phyloP scores from a whole-genome alignment of 208 protist genomes.

The Trypanosoma congolense region DNA sequence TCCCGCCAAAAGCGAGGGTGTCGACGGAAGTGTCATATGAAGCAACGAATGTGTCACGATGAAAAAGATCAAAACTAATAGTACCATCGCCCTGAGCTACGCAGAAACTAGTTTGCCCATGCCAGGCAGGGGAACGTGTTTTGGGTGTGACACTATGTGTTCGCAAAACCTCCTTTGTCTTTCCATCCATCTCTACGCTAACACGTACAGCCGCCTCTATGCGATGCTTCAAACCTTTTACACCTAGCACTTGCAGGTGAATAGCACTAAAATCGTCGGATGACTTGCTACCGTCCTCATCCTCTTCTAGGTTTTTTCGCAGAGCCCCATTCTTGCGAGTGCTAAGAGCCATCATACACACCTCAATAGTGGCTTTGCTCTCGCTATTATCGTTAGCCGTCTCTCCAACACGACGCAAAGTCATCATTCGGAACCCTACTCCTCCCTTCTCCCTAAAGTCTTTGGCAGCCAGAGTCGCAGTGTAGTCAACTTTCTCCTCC shows the following conservation, averaged over 20 bases:
- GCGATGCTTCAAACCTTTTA: slow-evolving; percentile 73
- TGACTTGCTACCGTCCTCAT: slow-evolving; percentile 15
- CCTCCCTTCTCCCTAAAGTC: slow-evolving; percentile 58
- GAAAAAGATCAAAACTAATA: slow-evolving; percentile 67
- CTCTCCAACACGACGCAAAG: slow-evolving; percentile 21
- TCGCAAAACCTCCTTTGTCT: slow-evolving; percentile 41
- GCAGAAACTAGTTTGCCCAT: slow-evolving; percentile 42
- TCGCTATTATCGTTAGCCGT: background rate
- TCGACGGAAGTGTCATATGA: slow-evolving; percentile 61
- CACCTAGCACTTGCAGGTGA: slow-evolving; percentile 62
- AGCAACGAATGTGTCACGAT: slow-evolving; percentile 63
- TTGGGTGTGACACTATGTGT: slow-evolving; percentile 54
- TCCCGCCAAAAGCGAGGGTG: slow-evolving; percentile 71
- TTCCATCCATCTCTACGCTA: slow-evolving; percentile 34
- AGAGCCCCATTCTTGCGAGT: slow-evolving; percentile 59
- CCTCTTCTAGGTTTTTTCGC: slow-evolving; percentile 32
- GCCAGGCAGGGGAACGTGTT: slow-evolving; percentile 72
- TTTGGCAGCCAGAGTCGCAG: slow-evolving; percentile 32
- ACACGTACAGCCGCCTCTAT: slow-evolving; percentile 65
- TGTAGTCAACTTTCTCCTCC: slow-evolving; percentile 47
- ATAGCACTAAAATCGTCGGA: slow-evolving; percentile 32
- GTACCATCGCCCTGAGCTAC: slow-evolving; percentile 42
- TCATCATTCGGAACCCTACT: slow-evolving; percentile 50
- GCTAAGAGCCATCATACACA: slow-evolving; percentile 68
- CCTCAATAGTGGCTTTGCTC: slow-evolving; percentile 31